These are phyloP conservation scores for Monosporascus cannonballus DNA, from an alignment of 2,329 filamentous ascomycete genomes.

Conservation along the genomic window DNA sequence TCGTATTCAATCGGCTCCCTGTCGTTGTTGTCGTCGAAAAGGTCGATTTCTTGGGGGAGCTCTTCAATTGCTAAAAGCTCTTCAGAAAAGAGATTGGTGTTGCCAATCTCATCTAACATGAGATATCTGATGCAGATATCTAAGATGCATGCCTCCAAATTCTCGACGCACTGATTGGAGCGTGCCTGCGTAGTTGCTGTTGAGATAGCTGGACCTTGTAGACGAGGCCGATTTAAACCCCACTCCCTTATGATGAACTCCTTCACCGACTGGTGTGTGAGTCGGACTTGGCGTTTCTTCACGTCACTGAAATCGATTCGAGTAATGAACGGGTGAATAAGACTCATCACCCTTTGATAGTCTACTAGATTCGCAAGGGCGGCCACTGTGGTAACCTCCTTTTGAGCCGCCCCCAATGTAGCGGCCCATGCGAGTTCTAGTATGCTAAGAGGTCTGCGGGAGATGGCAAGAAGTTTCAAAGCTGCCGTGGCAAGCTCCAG, in stretches of 20 bases:
- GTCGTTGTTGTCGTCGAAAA: slow-evolving; percentile 14
- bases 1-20: no score
- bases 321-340: no score
- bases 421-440: slow-evolving; percentile 24
- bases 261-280: no score
- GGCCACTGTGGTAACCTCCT: slow-evolving; percentile 15
- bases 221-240: no score
- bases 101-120: slow-evolving; percentile 21
- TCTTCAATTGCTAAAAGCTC: slow-evolving; percentile 15
- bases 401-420: slow-evolving; percentile 9
- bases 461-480: slow-evolving; percentile 13
- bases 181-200: slow-evolving; percentile 17
- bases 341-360: no score
- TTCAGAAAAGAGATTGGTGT: slow-evolving; percentile 21
- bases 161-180: slow-evolving; percentile 12
- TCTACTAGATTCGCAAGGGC: no score
- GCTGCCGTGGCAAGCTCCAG: neutral
- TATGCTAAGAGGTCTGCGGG: slow-evolving; percentile 23
- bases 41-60: slow-evolving; percentile 15
- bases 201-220: slow-evolving; percentile 13
- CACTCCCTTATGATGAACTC: no score
- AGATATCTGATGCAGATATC: slow-evolving; percentile 23
- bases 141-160: slow-evolving; percentile 16
- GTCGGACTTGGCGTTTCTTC: no score
- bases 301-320: no score